Evolutionary conservation across 495 filamentous ascomycete genomes (phyloP).

Genomic region (Eremomyces bilateralis): DNA sequence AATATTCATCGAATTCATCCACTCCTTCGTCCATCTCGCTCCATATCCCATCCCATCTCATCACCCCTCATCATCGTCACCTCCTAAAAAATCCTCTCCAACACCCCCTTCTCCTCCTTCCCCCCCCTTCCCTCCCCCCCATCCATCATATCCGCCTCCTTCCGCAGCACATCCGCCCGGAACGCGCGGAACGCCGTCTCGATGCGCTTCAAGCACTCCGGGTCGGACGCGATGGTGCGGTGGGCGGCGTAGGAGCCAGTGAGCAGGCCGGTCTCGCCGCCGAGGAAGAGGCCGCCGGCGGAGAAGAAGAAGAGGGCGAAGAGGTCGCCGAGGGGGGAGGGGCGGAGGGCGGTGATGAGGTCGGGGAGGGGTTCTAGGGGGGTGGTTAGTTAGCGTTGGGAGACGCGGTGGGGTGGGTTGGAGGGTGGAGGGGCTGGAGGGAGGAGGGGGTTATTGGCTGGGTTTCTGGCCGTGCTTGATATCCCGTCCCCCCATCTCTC

Average conservation of each 20-base stretch:
- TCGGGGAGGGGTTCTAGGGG: constrained; percentile 41
- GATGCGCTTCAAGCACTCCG: constrained; percentile 31
- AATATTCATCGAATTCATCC: too few relatives aligned
- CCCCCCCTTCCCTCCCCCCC: neutral
- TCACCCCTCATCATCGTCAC: too few relatives aligned
- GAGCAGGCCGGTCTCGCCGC: constrained; percentile 39
- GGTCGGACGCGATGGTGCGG: constrained; percentile 28
- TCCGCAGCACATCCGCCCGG: constrained; percentile 36
- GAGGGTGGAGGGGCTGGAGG: neutral
- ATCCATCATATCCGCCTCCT: constrained; percentile 33
- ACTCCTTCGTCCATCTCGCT: too few relatives aligned
- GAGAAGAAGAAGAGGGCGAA: constrained; percentile 42
- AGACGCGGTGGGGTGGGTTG: neutral
- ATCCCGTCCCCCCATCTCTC: too few relatives aligned
- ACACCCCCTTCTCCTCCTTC: too few relatives aligned
- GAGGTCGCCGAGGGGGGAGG: constrained; percentile 34
- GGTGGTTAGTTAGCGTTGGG: neutral
- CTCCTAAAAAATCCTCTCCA: too few relatives aligned
- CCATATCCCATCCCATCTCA: too few relatives aligned
- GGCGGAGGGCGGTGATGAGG: constrained; percentile 31
- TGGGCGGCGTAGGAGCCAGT: constrained; percentile 30
- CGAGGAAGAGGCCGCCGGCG: constrained; percentile 36
- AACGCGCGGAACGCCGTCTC: constrained; percentile 42
- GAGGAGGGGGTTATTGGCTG: too few relatives aligned
- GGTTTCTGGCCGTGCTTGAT: too few relatives aligned